phyloP scores from a whole-genome alignment of 2,329 filamentous ascomycete genomes.

The Truncatella angustata region DNA sequence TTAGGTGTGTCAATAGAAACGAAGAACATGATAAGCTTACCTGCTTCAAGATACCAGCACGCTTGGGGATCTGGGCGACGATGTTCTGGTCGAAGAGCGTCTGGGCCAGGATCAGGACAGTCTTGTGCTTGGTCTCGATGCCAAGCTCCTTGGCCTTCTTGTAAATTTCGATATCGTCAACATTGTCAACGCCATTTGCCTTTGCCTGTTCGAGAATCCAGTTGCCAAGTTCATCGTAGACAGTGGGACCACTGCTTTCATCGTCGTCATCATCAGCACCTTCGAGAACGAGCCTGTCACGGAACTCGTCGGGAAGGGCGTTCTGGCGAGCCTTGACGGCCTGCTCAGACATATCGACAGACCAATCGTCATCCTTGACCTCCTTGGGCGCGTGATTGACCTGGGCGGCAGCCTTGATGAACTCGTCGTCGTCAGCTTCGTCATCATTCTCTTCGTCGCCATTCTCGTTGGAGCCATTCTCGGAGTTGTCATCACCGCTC shows the following conservation, averaged over 20 bases:
- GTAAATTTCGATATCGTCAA: constrained; percentile 90
- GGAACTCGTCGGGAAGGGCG: constrained; percentile 90
- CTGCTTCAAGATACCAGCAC: constrained; percentile 85
- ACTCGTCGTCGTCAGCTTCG: constrained; percentile 86
- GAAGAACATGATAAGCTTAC: constrained; percentile 39
- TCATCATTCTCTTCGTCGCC: constrained; percentile 56
- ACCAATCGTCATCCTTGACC: constrained; percentile 87
- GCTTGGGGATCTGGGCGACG: constrained; percentile 79
- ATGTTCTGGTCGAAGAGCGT: constrained; percentile 92
- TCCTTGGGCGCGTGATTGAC: constrained; percentile 52
- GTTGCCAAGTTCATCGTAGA: constrained; percentile 87
- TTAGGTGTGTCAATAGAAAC: constrained; percentile 24
- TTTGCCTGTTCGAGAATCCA: constrained; percentile 77
- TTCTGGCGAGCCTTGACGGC: constrained; percentile 93
- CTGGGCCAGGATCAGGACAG: constrained; percentile 86
- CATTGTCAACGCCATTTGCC: constrained; percentile 71
- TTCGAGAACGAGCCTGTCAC: constrained; percentile 82
- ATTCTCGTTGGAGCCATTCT: constrained; percentile 55
- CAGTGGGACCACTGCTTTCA: constrained; percentile 69
- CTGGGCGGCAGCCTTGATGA: constrained; percentile 67
- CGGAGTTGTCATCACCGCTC: constrained; percentile 64
- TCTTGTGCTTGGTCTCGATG: constrained; percentile 92
- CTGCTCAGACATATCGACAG: constrained; percentile 93
- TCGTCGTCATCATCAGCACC: constrained; percentile 77
- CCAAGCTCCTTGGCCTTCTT: constrained; percentile 95